Conservation (phyloP, 257 asterid species). For the Rubia yunnanensis region DNA sequence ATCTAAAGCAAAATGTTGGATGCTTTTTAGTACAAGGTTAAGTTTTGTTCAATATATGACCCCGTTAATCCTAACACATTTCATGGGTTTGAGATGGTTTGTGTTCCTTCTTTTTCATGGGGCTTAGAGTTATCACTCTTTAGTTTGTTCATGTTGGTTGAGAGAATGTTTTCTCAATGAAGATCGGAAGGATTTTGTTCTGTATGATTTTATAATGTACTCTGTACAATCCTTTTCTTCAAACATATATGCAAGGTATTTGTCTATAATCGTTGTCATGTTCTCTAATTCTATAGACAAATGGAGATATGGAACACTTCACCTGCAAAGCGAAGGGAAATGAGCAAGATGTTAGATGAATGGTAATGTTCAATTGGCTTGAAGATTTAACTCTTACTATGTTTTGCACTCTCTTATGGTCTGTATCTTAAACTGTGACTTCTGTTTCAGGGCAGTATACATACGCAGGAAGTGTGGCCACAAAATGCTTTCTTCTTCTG, state of each 20-base stretch:
- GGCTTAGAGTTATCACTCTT: not conserved
- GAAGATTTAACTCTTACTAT: constrained; percentile 10
- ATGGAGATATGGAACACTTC: constrained; percentile 97
- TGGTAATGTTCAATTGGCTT: constrained; percentile 49
- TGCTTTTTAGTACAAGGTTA: not conserved
- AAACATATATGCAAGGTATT: not conserved
- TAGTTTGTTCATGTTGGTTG: not conserved
- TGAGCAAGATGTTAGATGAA: constrained; percentile 91
- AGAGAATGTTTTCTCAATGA: not conserved
- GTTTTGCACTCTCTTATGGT: constrained; percentile 9
- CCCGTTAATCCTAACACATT: not conserved
- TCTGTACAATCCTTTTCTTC: not conserved
- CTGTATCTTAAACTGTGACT: constrained; percentile 2
- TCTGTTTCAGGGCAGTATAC: constrained; percentile 63
- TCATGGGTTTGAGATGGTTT: not conserved
- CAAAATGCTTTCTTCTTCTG: constrained; percentile 63
- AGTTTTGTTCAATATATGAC: not conserved
- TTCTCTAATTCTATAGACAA: constrained; percentile 56
- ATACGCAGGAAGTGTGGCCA: constrained; percentile 69
- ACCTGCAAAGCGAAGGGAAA: constrained; percentile 68
- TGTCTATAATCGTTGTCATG: not conserved
- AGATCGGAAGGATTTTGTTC: not conserved
- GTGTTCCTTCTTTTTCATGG: not conserved
- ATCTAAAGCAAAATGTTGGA: not conserved
- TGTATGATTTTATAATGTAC: not conserved